phyloP scores from a whole-genome alignment of 176 grass and related monocot genomes.

The Cenchrus purpureus region DNA sequence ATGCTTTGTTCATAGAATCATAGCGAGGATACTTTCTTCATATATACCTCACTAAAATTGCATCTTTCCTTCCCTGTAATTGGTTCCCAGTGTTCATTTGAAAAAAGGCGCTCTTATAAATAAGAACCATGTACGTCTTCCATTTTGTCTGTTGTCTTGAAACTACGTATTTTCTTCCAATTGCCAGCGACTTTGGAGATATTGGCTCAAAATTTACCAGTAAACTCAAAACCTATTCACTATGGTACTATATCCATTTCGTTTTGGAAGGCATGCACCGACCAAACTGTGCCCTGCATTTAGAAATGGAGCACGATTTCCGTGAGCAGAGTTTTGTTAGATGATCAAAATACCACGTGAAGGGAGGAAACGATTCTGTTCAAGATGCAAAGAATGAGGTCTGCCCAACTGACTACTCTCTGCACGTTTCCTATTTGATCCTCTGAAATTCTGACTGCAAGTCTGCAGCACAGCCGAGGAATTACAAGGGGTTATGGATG shows the following conservation, averaged over 20 bases:
- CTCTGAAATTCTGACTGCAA: neutral
- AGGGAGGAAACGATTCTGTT: neutral
- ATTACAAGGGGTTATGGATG: conserved; percentile 49
- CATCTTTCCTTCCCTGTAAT: neutral
- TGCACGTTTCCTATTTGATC: conserved; percentile 25
- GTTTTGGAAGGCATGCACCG: neutral
- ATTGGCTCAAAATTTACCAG: conserved; percentile 53
- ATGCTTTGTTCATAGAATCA: neutral
- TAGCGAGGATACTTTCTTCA: neutral
- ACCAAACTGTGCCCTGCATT: neutral
- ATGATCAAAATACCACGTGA: neutral
- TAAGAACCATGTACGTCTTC: conserved; percentile 46
- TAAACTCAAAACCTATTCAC: conserved; percentile 42
- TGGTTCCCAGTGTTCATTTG: neutral
- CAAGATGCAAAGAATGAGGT: neutral
- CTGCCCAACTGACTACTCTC: conserved; percentile 7
- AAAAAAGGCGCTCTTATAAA: conserved; percentile 50
- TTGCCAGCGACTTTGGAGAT: conserved; percentile 16
- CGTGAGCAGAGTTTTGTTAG: neutral
- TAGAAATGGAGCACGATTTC: neutral
- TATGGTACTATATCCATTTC: neutral
- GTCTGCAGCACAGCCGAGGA: neutral
- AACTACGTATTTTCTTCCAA: neutral
- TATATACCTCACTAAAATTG: neutral
- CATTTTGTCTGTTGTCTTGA: neutral